Percentiles rank a stretch among this genome's conserved stretches.
Evolutionary conservation across 495 filamentous ascomycete genomes (phyloP).

Genomic region (Astrothelium macrocarpum): DNA sequence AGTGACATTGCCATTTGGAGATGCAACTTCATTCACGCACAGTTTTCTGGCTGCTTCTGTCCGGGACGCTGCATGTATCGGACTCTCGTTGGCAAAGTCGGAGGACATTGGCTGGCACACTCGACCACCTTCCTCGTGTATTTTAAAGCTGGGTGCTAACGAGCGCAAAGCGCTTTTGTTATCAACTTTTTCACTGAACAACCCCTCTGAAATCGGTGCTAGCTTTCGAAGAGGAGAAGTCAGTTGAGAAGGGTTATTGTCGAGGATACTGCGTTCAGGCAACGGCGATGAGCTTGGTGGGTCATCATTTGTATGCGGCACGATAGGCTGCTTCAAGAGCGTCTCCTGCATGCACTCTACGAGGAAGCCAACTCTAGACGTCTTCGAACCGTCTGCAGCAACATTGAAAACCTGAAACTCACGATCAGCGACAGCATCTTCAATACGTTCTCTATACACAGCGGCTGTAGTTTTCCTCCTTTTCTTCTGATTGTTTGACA

Average conservation of each 20-base stretch:
- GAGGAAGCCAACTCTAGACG: constrained; percentile 51
- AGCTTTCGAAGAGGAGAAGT: constrained; percentile 41
- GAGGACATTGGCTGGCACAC: constrained; percentile 6
- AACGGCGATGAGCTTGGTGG: constrained; percentile 50
- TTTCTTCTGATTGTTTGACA: constrained; percentile 47
- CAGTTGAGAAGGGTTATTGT: constrained; percentile 27
- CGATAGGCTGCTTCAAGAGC: constrained; percentile 35
- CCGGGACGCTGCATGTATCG: constrained; percentile 11
- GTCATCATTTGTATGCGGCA: constrained; percentile 21
- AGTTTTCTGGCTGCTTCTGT: too few species aligned
- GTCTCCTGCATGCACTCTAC: constrained; percentile 60
- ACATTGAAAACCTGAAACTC: constrained; percentile 20
- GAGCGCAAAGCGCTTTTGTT: constrained; percentile 21
- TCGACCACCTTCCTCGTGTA: constrained; percentile 20
- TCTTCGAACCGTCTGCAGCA: constrained; percentile 30
- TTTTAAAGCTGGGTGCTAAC: constrained; percentile 19
- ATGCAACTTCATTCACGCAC: too few species aligned
- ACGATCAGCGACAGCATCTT: constrained; percentile 26
- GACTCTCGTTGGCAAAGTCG: neutral
- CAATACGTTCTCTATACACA: constrained; percentile 26
- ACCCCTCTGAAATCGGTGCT: constrained; percentile 5
- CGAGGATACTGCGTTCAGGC: constrained; percentile 33
- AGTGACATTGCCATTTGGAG: constrained; percentile 7
- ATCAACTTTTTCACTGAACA: constrained; percentile 25
- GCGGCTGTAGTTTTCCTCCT: constrained; percentile 40